Conservation (phyloP, 345 rosid genomes). For the Laguncularia racemosa region DNA sequence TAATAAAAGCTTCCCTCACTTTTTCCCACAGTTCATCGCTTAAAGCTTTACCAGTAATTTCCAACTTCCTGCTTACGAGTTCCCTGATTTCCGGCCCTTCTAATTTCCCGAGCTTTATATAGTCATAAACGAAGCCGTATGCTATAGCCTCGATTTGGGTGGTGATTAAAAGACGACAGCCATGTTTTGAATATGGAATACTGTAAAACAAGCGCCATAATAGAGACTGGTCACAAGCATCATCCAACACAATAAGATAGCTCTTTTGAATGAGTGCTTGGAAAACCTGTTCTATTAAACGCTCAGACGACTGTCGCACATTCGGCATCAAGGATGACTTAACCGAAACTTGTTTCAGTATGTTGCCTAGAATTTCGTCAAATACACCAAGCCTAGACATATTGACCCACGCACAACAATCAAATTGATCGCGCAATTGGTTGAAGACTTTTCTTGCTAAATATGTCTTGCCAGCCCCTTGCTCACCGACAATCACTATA, state of each 20-base stretch:
- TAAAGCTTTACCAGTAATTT: too few relatives aligned
- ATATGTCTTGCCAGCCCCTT: conserved; percentile 16
- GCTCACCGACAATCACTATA: conserved; percentile 1
- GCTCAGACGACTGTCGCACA: background rate
- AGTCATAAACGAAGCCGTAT: background rate
- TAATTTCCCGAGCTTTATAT: background rate
- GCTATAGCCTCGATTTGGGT: conserved; percentile 3
- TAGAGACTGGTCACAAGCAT: background rate
- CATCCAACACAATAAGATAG: conserved; percentile 18
- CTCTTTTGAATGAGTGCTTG: conserved; percentile 4
- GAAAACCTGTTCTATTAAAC: background rate
- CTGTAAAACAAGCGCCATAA: background rate
- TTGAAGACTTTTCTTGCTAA: conserved; percentile 9
- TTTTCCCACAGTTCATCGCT: too few relatives aligned
- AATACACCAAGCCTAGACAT: background rate
- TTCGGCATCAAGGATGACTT: background rate
- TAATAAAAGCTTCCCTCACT: too few relatives aligned
- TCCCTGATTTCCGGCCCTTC: background rate
- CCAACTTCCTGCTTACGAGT: background rate
- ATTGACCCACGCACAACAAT: conserved; percentile 13
- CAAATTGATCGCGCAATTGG: background rate
- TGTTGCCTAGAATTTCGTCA: background rate
- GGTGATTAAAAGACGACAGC: conserved; percentile 10
- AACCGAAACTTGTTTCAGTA: background rate
- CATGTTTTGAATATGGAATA: background rate